phyloP scores from a whole-genome alignment of 2,329 filamentous ascomycete species.

The Truncatella angustata region DNA sequence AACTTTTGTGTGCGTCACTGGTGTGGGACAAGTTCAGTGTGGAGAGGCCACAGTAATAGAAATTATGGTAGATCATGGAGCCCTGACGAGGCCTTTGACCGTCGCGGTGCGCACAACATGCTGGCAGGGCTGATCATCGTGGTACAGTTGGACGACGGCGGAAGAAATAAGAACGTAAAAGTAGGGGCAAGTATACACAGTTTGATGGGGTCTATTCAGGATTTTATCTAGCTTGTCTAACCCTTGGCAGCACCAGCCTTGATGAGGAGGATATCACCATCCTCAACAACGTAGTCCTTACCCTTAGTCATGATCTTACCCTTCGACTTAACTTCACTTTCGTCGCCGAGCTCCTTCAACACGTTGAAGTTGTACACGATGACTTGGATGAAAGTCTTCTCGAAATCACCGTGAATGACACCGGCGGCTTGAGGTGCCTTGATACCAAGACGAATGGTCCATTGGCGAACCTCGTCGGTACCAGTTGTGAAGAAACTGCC shows the following conservation, averaged over 20 bases:
- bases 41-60: too few species aligned
- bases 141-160: too few species aligned
- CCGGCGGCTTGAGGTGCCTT: slow-evolving; percentile 98
- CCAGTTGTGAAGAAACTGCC: slow-evolving; percentile 97
- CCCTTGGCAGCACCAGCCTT: slow-evolving; percentile 83
- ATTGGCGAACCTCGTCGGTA: slow-evolving; percentile 94
- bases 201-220: slow-evolving; percentile 1
- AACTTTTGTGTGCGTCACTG: too few species aligned
- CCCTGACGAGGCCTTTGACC: too few species aligned
- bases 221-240: slow-evolving; percentile 32
- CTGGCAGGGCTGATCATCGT: too few species aligned
- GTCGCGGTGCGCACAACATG: too few species aligned
- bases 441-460: slow-evolving; percentile 93
- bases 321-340: slow-evolving; percentile 84
- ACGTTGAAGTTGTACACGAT: slow-evolving; percentile 86
- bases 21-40: too few species aligned
- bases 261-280: slow-evolving; percentile 81
- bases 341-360: slow-evolving; percentile 84
- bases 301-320: slow-evolving; percentile 99
- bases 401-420: slow-evolving; percentile 97
- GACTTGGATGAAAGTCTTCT: slow-evolving; percentile 98
- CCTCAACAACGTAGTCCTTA: slow-evolving; percentile 90
- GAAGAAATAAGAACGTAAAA: too few species aligned
- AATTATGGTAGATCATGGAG: too few species aligned
- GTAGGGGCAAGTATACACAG: too few species aligned